These are phyloP conservation scores for Albifimbria verrucaria DNA, from an alignment of 2,329 filamentous ascomycete genomes.

Conservation along the genomic window DNA sequence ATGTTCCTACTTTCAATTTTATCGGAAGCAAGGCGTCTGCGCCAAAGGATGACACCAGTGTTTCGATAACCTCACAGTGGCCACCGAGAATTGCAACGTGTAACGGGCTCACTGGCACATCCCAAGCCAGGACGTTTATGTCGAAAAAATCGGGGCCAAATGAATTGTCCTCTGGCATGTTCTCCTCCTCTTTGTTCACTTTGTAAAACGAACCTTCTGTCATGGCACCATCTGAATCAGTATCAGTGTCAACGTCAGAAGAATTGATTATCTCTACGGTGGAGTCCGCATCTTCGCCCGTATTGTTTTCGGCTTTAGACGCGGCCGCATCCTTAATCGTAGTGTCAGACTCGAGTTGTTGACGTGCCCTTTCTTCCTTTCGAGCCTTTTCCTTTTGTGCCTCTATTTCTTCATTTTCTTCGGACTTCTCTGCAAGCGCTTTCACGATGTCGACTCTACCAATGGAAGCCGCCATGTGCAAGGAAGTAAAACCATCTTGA, in stretches of 20 bases:
- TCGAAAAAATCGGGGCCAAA: background rate
- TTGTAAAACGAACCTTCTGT: background rate
- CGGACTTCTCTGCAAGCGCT: background rate
- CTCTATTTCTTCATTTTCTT: background rate
- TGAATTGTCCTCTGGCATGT: background rate
- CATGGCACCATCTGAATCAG: background rate
- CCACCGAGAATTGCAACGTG: background rate
- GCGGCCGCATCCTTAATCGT: background rate
- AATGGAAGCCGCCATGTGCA: background rate
- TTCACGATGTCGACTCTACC: background rate
- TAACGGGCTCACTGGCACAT: background rate
- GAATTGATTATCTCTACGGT: background rate
- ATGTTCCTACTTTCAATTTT: background rate
- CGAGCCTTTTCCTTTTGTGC: background rate
- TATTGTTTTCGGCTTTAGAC: background rate
- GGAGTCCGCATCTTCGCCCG: background rate
- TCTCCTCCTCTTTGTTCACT: background rate
- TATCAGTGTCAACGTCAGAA: background rate
- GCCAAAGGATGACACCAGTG: background rate
- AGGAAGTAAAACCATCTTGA: background rate
- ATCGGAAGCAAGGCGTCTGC: background rate
- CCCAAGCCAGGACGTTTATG: background rate
- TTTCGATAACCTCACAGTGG: background rate
- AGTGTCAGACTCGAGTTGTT: background rate
- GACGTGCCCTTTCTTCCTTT: background rate